Base-by-base conservation (phyloP, 78 protist genomes). In the Polysphondylium violaceum region DNA sequence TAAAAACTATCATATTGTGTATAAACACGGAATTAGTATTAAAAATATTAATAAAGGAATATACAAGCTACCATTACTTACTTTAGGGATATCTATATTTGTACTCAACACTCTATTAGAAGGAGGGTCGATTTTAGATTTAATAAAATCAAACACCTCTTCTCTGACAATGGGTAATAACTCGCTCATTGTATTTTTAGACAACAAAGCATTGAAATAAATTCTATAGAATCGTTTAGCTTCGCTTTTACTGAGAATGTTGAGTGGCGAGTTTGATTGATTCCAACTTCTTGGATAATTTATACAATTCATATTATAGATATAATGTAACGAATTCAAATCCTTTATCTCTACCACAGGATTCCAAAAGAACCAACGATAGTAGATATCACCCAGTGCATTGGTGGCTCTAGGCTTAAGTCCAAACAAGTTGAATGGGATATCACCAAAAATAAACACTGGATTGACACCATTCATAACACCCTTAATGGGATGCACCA, bases 401-500 rank as follows among this genome's bases (percentile, higher is more conserved):
- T 72, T n/a, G 6, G 25, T 31, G 38, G 27, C 27, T 19, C 29
- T 72, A 11, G 78, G 78, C 21, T 51, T 72, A 7, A 72, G 0
- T 4, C 51, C 31, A 16, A 72, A 51, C 33, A 72, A 21, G 23
- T 7, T 44, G 27, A 72, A 3, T 19, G 63, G 64, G 9, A 72
- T 21, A 72, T 72, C 78, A 21, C 78, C 78, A 72, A 72, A 7
- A 17, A 72, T 50, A 72, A 72, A 72, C 19, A 25, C 40, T 43
- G 91, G 91, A 6, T 56, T 31, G 3, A 36, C 25, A 2, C 91
- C 91, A 71, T 83, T 68, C 91, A 83, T 83, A 2, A 41, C 33
- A 27, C 91, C 91, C 67, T 83, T 83, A 9, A 83, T 21, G 7
- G 91, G 91, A 19, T 83, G 43, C 1, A 71, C 77, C 3, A 67